Evolutionary conservation across 768 basidiomycete species (phyloP).

Genomic region (Trametes cingulata): DNA sequence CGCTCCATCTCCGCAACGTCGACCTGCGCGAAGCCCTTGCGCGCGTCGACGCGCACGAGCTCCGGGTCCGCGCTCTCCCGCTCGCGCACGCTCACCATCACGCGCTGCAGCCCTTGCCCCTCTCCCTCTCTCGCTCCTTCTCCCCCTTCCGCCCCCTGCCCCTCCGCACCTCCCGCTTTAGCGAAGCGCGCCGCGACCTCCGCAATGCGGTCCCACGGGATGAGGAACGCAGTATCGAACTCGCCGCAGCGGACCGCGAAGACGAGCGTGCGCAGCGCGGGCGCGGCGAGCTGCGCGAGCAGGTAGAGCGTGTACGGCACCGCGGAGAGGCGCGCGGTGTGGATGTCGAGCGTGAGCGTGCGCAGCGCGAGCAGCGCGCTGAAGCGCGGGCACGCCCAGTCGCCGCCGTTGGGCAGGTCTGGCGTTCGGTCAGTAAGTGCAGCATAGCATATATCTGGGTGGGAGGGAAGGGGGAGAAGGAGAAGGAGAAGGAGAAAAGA

Average conservation of each 20-base stretch:
- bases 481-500: not conserved
- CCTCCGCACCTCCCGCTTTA: not conserved
- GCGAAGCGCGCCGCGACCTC: conserved; percentile 8
- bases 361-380: conserved; percentile 3
- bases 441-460: too few relatives aligned
- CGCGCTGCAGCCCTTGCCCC: not conserved
- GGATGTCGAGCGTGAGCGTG: conserved; percentile 16
- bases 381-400: not conserved
- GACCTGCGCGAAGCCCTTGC: not conserved
- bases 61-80: conserved; percentile 1
- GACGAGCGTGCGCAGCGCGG: conserved; percentile 14
- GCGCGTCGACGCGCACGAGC: not conserved
- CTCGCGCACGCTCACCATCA: conserved; percentile 8
- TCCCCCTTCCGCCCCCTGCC: too few relatives aligned
- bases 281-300: conserved; percentile 9
- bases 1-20: conserved; percentile 14
- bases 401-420: not conserved
- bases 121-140: too few relatives aligned
- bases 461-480: too few relatives aligned
- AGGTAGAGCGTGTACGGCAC: conserved; percentile 14
- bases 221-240: not conserved
- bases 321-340: conserved; percentile 10
- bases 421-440: not conserved
- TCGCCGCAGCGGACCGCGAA: conserved; percentile 14
- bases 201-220: conserved; percentile 12